Evolutionary conservation across 2,329 filamentous ascomycete species (phyloP).

Genomic region (Alternaria rosae): DNA sequence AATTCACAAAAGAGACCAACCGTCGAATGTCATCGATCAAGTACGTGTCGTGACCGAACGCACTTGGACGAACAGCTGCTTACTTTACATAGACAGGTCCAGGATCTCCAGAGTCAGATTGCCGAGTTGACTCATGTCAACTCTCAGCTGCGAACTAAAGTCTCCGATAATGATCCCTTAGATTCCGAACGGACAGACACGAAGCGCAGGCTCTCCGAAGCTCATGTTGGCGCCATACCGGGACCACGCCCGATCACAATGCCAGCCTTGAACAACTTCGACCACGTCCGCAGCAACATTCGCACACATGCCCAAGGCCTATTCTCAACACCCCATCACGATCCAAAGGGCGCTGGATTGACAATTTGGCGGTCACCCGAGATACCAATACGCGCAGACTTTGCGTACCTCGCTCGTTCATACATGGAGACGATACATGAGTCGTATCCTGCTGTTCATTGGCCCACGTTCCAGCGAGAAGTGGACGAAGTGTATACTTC

Average conservation of each 20-base stretch:
- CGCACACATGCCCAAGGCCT: slow-evolving; percentile 78
- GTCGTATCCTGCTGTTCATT: slow-evolving; percentile 85
- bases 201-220: slow-evolving; percentile 57
- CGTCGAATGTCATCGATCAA: slow-evolving; percentile 99
- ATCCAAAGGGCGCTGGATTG: slow-evolving; percentile 55
- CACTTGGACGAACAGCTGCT: slow-evolving; percentile 1
- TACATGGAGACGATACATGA: slow-evolving; percentile 82
- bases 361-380: slow-evolving; percentile 62
- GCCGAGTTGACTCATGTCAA: slow-evolving; percentile 82
- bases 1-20: slow-evolving; percentile 99
- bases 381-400: slow-evolving; percentile 72
- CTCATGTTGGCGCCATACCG: slow-evolving; percentile 10
- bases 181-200: slow-evolving; percentile 49
- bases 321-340: slow-evolving; percentile 76
- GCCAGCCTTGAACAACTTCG: slow-evolving; percentile 71
- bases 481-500: slow-evolving; percentile 79
- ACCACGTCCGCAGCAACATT: slow-evolving; percentile 75
- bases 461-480: slow-evolving; percentile 79
- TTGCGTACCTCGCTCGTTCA: slow-evolving; percentile 75
- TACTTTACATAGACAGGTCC: slow-evolving; percentile 72
- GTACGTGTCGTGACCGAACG: slow-evolving; percentile 51
- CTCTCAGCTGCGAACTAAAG: slow-evolving; percentile 71
- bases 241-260: slow-evolving; percentile 61
- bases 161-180: slow-evolving; percentile 59
- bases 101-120: slow-evolving; percentile 94